Evolutionary conservation across 1,284 basidiomycete species (phyloP), one percentile per base, ranked within the genome.

Genomic region (Sparassis latifolia): DNA sequence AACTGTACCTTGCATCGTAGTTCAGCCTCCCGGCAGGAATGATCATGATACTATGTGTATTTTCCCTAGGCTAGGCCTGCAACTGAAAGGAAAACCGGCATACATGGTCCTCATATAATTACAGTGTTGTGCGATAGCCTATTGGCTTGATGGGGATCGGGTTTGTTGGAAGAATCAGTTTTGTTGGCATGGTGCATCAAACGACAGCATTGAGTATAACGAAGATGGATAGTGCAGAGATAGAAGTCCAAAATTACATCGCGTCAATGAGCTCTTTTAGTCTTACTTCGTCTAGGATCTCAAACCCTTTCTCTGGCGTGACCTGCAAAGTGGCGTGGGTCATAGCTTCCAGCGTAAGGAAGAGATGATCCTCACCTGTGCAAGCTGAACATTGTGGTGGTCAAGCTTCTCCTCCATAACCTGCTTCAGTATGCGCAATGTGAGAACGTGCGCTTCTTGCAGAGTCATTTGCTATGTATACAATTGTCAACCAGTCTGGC

Each of bases 401-500:
- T 97, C 93, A 40, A 99, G 79, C 70, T 96, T 96, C 76, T 99
- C 97, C 70, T 99, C 97, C 97, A 99, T 99, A 45, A 99, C 97
- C 74, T 99, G 95, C 75, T 98, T 98, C 57, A 99, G 74, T 42
- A 97, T 92, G 56, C 86, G 86, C 54, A 99, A 74, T 9, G 92
- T 89, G 52, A 99, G 73, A 33, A 82, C 75, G 60, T 95, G 89
- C 1, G 95, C 97, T 67, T 98, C 94, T 56, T 79, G 73, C 31
- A 99, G 75, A 5, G 89, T 87, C 86, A 99, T 96, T 82, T 89
- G 86, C 94, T 98, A 60, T 10, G 33, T 5, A 28, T 20, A 4
- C 4, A 9, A 42, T 27, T 20, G 20, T 20, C 20, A 20, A 42
- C 6, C 40, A 42, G 27, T 12, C 20, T 28, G 40, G 27, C 40